A percentile compares a stretch with the other conserved stretches of the same genome.
Conservation (phyloP, 2,329 filamentous ascomycete species). For the Alternaria angustiovoidea region DNA sequence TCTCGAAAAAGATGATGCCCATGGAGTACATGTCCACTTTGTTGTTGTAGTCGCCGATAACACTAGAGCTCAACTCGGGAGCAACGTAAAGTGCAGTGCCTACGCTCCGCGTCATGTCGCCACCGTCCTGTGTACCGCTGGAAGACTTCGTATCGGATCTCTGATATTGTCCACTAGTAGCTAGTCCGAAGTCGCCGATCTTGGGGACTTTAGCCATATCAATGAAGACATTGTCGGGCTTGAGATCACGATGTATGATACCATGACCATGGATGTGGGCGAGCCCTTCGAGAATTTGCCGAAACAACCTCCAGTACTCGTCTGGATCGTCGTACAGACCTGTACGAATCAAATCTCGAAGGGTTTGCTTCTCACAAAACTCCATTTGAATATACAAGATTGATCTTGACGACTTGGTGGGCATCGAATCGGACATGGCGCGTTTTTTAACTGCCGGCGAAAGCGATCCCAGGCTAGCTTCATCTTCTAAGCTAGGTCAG, state of each 20-base stretch:
- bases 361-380: constrained; percentile 91
- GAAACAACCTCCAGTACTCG: constrained; percentile 88
- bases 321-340: constrained; percentile 76
- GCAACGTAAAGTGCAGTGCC: constrained; percentile 91
- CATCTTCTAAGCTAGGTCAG: constrained; percentile 52
- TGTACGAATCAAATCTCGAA: constrained; percentile 84
- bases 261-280: constrained; percentile 88
- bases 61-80: constrained; percentile 83
- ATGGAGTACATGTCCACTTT: constrained; percentile 99
- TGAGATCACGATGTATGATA: constrained; percentile 95
- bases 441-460: constrained; percentile 49
- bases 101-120: constrained; percentile 74
- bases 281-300: constrained; percentile 89
- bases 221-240: constrained; percentile 98
- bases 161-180: constrained; percentile 83
- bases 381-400: constrained; percentile 99
- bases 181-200: constrained; percentile 95
- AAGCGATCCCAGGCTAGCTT: constrained; percentile 43
- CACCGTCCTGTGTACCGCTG: constrained; percentile 47
- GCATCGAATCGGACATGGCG: constrained; percentile 57
- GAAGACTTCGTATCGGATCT: constrained; percentile 61
- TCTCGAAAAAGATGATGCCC: constrained; percentile 98
- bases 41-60: constrained; percentile 80
- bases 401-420: constrained; percentile 66
- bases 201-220: constrained; percentile 89